Evolutionary conservation across 2,329 filamentous ascomycete genomes (phyloP).

Genomic region (Aspergillus pseudonomiae): DNA sequence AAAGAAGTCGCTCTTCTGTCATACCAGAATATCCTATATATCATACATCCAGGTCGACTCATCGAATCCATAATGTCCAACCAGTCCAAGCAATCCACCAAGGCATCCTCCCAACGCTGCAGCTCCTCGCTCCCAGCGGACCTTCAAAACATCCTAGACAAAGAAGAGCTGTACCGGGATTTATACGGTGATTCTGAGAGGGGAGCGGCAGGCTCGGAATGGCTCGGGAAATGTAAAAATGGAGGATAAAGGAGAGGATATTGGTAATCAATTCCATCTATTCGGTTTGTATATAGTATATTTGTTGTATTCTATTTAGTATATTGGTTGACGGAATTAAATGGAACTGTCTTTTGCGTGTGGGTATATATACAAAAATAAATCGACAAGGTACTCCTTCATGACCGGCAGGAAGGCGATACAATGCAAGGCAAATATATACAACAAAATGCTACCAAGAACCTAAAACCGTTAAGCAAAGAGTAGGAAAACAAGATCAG

Average conservation of each 20-base stretch:
- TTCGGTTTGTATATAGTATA: not conserved
- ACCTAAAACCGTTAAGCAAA: not conserved
- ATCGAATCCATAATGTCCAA: not conserved
- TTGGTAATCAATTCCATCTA: not conserved
- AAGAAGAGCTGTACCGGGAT: not conserved
- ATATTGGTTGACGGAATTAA: not conserved
- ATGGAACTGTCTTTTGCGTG: not conserved
- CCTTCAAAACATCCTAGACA: not conserved
- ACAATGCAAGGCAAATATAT: not conserved
- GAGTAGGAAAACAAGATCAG: conserved; percentile 10
- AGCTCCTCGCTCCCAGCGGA: not conserved
- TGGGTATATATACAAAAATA: not conserved
- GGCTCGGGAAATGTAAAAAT: not conserved
- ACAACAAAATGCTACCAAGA: not conserved
- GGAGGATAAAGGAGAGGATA: not conserved
- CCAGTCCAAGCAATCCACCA: not conserved
- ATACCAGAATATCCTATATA: not conserved
- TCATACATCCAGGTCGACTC: not conserved
- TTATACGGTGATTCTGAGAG: conserved; percentile 2
- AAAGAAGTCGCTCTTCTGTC: not conserved
- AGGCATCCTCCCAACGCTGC: not conserved
- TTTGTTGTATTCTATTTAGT: not conserved
- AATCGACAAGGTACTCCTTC: not conserved
- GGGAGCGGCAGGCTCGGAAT: not conserved
- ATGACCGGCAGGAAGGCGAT: not conserved